Evolutionary conservation across 306 rosid species (phyloP).

Genomic region (Abrus precatorius): DNA sequence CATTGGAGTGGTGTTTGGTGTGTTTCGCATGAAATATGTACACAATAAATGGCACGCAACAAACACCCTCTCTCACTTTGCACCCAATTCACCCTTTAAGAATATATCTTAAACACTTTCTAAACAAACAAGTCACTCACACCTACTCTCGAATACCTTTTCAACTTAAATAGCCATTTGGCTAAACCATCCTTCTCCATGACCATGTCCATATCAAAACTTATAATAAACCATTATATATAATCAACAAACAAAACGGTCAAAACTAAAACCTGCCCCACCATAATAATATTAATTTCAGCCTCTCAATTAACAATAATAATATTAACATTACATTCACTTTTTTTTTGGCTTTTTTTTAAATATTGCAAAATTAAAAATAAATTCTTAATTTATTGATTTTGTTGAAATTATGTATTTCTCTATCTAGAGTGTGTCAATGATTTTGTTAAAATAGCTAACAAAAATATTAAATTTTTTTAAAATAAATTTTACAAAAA

Average conservation of each 20-base stretch:
- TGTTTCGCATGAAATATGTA: not conserved
- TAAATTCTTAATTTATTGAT: too few relatives aligned
- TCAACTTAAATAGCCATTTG: constrained; percentile 38
- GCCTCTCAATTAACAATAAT: not conserved
- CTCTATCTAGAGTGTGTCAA: too few relatives aligned
- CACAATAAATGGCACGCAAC: not conserved
- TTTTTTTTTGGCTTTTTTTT: too few relatives aligned
- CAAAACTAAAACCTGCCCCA: constrained; percentile 5
- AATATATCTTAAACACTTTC: not conserved
- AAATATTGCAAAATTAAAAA: too few relatives aligned
- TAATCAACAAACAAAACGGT: not conserved
- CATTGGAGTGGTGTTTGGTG: not conserved
- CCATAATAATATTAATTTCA: too few relatives aligned
- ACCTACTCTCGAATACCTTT: constrained; percentile 38
- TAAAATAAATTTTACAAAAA: too few relatives aligned
- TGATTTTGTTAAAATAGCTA: too few relatives aligned
- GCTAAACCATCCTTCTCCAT: constrained; percentile 18
- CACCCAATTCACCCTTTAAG: not conserved
- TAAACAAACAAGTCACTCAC: not conserved
- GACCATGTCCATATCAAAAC: constrained; percentile 35
- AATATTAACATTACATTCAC: not conserved
- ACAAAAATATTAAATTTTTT: too few relatives aligned
- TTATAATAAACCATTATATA: not conserved
- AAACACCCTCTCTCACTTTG: not conserved
- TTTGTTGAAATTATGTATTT: too few relatives aligned